A percentile compares a stretch with the other conserved stretches of the same genome.
Evolutionary conservation across 2,329 filamentous ascomycete species (phyloP).

Genomic region (Trichoderma sp.): DNA sequence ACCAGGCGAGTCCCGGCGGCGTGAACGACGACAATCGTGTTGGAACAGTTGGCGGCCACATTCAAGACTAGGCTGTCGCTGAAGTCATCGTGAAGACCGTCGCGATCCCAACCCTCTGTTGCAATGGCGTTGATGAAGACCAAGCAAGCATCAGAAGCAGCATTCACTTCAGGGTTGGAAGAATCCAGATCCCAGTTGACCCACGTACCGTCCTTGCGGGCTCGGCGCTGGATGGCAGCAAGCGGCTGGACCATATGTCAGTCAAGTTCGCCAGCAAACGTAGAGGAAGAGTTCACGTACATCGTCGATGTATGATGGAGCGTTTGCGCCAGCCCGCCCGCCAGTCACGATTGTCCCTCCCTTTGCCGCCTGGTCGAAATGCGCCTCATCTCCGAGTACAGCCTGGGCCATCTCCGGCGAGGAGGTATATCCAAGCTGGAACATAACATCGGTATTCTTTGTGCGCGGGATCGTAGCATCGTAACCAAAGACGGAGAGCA

Average conservation of each 20-base stretch:
- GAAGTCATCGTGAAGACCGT: slow-evolving; percentile 68
- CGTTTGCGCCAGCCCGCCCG: slow-evolving; percentile 55
- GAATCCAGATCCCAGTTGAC: slow-evolving; percentile 53
- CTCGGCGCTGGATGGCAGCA: slow-evolving; percentile 59
- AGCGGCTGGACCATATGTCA: slow-evolving; percentile 48
- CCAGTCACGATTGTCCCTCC: slow-evolving; percentile 57
- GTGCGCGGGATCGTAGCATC: slow-evolving; percentile 59
- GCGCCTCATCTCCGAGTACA: slow-evolving; percentile 45
- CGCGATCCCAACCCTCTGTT: slow-evolving; percentile 73
- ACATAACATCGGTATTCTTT: slow-evolving; percentile 51
- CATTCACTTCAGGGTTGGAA: slow-evolving; percentile 41
- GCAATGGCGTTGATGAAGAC: slow-evolving; percentile 82
- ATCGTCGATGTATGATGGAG: slow-evolving; percentile 53
- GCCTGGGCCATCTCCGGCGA: slow-evolving; percentile 51
- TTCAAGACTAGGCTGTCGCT: slow-evolving; percentile 62
- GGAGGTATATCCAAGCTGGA: slow-evolving; percentile 52
- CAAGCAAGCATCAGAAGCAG: slow-evolving; percentile 63
- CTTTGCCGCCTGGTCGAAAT: slow-evolving; percentile 53
- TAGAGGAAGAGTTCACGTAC: slow-evolving; percentile 37
- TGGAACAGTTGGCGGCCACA: slow-evolving; percentile 61
- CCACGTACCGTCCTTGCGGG: slow-evolving; percentile 56
- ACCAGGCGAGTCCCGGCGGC: slow-evolving; percentile 64
- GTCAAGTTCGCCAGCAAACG: not conserved
- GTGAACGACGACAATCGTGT: slow-evolving; percentile 66
- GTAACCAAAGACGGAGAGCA: slow-evolving; percentile 63